Percentiles rank a stretch among this genome's conserved stretches.
phyloP scores from a whole-genome alignment of 257 asterid species.

The Petunia secreta region DNA sequence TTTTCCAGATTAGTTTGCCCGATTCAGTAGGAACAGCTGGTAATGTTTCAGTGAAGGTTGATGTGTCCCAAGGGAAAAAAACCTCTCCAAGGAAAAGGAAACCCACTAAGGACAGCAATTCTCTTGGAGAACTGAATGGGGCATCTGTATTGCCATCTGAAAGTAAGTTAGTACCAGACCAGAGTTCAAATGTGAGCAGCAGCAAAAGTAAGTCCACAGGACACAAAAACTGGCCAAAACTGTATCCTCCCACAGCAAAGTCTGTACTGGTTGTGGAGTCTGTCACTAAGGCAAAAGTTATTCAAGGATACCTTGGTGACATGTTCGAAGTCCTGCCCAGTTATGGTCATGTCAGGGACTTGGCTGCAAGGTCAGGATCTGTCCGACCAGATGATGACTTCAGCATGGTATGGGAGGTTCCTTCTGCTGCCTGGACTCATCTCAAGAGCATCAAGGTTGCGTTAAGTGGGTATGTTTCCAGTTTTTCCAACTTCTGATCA shows the following conservation, averaged over 20 bases:
- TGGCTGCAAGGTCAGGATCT: constrained; percentile 97
- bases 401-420: constrained; percentile 99
- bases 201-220: constrained; percentile 43
- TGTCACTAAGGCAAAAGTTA: constrained; percentile 80
- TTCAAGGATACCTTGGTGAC: constrained; percentile 94
- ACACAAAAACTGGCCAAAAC: constrained; percentile 50
- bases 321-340: constrained; percentile 95
- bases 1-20: constrained; percentile 48
- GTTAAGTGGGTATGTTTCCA: constrained; percentile 70
- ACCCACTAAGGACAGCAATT: constrained; percentile 38
- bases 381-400: constrained; percentile 95
- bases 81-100: constrained; percentile 45
- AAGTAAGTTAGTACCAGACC: constrained; percentile 36
- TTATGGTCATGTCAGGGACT: constrained; percentile 94
- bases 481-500: constrained; percentile 29
- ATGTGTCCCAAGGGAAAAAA: constrained; percentile 39
- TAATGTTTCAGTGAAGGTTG: constrained; percentile 38
- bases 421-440: constrained; percentile 96
- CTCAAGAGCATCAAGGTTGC: constrained; percentile 90
- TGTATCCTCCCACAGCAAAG: constrained; percentile 78
- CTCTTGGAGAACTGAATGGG: constrained; percentile 35
- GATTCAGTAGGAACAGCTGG: constrained; percentile 43
- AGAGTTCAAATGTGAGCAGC: constrained; percentile 32
- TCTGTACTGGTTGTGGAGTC: constrained; percentile 90
- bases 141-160: constrained; percentile 34